Evolutionary conservation across 495 filamentous ascomycete species (phyloP).

Genomic region (Lindgomyces ingoldianus): DNA sequence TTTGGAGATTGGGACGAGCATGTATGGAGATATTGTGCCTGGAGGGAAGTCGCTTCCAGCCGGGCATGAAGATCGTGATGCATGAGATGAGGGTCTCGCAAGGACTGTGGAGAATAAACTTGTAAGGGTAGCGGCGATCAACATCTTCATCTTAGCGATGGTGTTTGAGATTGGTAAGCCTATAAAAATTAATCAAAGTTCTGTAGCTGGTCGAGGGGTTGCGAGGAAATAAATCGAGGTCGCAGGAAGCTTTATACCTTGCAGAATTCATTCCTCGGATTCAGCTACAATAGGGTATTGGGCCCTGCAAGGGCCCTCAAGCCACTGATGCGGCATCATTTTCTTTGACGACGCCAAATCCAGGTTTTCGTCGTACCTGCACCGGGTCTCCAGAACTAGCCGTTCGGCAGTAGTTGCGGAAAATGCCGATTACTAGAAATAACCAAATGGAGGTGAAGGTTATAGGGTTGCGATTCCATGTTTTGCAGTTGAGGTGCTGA

Average conservation of each 20-base stretch:
- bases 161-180: not conserved
- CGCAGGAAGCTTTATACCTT: not conserved
- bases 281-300: not conserved
- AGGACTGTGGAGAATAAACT: not conserved
- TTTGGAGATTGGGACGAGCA: slow-evolving; percentile 13
- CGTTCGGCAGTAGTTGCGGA: not conserved
- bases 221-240: too few species aligned
- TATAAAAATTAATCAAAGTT: not conserved
- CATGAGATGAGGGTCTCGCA: not conserved
- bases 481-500: not conserved
- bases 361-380: not conserved
- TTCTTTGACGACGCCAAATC: not conserved
- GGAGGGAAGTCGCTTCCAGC: slow-evolving; percentile 9
- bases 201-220: too few species aligned
- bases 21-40: slow-evolving; percentile 19
- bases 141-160: not conserved
- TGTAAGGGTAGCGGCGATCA: not conserved
- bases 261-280: not conserved
- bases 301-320: not conserved
- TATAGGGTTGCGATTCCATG: not conserved
- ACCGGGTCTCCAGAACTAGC: not conserved
- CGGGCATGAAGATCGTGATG: not conserved
- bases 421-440: not conserved
- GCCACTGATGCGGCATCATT: not conserved
- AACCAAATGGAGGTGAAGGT: not conserved